Percentiles rank a stretch among this genome's conserved stretches.
Evolutionary conservation across 169 alveolate species (phyloP).

Genomic region (Plasmodium chabaudi): DNA sequence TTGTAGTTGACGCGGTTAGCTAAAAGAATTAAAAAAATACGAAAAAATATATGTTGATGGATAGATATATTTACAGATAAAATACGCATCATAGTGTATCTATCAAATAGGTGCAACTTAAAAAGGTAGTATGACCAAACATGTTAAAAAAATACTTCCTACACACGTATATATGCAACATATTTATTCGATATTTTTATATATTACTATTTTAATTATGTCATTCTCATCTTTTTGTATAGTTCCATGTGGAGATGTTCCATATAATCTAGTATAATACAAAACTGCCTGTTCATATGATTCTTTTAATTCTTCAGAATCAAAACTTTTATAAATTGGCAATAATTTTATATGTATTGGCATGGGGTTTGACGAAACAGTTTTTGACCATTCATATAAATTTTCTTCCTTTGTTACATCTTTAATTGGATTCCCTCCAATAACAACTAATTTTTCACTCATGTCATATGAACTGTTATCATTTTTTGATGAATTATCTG

Average conservation of each 20-base stretch:
- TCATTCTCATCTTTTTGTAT: constrained; percentile 74
- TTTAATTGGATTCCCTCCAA: constrained; percentile 85
- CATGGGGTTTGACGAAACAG: constrained; percentile 82
- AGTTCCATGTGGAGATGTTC: constrained; percentile 79
- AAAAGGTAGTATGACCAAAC: background rate
- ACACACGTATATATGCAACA: background rate
- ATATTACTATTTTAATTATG: constrained; percentile 36
- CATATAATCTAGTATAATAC: constrained; percentile 84
- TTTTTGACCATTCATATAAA: constrained; percentile 82
- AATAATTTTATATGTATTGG: constrained; percentile 83
- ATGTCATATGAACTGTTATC: constrained; percentile 40
- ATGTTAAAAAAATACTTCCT: too few species aligned
- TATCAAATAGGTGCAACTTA: background rate
- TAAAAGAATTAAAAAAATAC: constrained; percentile 16
- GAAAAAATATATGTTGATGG: background rate
- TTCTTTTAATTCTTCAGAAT: constrained; percentile 56
- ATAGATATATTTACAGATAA: too few species aligned
- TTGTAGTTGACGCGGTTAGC: constrained; percentile 68
- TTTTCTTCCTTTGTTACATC: constrained; percentile 83
- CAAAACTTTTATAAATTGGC: constrained; percentile 64
- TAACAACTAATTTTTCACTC: constrained; percentile 81
- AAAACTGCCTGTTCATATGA: constrained; percentile 83
- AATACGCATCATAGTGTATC: too few species aligned
- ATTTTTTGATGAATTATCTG: constrained; percentile 21
- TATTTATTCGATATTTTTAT: background rate